A percentile compares a stretch with the other conserved stretches of the same genome.
phyloP scores from a whole-genome alignment of 2,329 filamentous ascomycete genomes.

The Camptophora hylomeconis region DNA sequence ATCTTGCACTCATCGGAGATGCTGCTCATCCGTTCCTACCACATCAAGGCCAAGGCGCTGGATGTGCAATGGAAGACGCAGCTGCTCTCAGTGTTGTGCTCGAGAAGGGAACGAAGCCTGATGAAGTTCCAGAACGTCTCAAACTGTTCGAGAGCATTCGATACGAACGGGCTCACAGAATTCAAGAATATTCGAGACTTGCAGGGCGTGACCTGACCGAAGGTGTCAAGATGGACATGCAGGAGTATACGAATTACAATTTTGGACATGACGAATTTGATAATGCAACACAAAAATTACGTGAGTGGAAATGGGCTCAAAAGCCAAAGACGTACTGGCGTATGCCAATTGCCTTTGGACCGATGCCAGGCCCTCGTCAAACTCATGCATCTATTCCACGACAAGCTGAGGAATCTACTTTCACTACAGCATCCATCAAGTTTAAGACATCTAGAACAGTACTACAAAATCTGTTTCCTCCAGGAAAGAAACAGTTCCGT shows the following conservation, averaged over 20 bases:
- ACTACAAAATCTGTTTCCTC: conserved; percentile 37
- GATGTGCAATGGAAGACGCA: conserved; percentile 54
- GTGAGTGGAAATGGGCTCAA: conserved; percentile 36
- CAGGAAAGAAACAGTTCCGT: conserved; percentile 22
- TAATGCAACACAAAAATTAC: conserved; percentile 37
- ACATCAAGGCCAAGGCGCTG: conserved; percentile 50
- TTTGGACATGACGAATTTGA: conserved; percentile 49
- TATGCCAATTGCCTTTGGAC: conserved; percentile 34
- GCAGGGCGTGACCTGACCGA: conserved; percentile 33
- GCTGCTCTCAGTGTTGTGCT: conserved; percentile 46
- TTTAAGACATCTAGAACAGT: conserved; percentile 40
- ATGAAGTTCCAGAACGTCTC: conserved; percentile 42
- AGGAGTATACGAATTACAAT: conserved; percentile 36
- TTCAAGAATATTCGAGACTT: conserved; percentile 45
- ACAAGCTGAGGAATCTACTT: conserved; percentile 22
- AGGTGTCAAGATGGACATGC: conserved; percentile 11
- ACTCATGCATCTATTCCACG: conserved; percentile 20
- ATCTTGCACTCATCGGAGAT: conserved; percentile 49
- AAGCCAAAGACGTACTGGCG: conserved; percentile 35
- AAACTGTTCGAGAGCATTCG: conserved; percentile 47
- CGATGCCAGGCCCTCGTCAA: conserved; percentile 34
- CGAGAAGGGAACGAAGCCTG: conserved; percentile 27
- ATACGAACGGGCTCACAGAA: conserved; percentile 41
- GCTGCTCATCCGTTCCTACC: conserved; percentile 57
- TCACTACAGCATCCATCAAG: conserved; percentile 34